A percentile compares a stretch with the other conserved stretches of the same genome.
These are phyloP conservation scores for Trichoderma gracile DNA, from an alignment of 2,329 filamentous ascomycete species.

Conservation along the genomic window DNA sequence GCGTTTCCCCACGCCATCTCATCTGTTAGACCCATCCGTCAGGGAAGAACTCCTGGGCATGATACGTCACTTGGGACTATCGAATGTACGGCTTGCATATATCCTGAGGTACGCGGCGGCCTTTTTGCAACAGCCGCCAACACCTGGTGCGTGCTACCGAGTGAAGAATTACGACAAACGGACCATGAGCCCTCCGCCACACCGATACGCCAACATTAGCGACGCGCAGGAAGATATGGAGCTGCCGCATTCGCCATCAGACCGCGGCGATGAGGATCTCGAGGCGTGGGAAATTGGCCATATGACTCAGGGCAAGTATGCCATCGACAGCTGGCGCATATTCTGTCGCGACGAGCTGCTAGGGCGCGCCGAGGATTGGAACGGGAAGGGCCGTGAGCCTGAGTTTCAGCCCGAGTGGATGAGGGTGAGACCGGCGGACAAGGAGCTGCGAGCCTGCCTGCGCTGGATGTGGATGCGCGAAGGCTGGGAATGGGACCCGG, in stretches of 20 bases:
- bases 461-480: constrained; percentile 92
- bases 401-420: constrained; percentile 88
- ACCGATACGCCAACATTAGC: constrained; percentile 2
- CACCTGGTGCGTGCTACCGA: constrained; percentile 54
- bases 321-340: constrained; percentile 88
- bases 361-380: constrained; percentile 65
- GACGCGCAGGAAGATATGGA: constrained; percentile 17
- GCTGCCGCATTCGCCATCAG: neutral
- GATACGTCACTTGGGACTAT: constrained; percentile 71
- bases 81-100: constrained; percentile 64
- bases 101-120: constrained; percentile 69
- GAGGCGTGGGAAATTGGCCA: constrained; percentile 82
- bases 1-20: constrained; percentile 65
- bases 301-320: constrained; percentile 78
- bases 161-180: constrained; percentile 51
- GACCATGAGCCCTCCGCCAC: constrained; percentile 33
- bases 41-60: constrained; percentile 56
- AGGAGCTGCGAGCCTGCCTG: constrained; percentile 83
- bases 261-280: constrained; percentile 26
- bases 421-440: constrained; percentile 77
- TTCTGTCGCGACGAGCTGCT: constrained; percentile 82
- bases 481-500: constrained; percentile 77
- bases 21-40: constrained; percentile 57
- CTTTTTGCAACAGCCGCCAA: constrained; percentile 67
- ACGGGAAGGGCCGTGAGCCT: constrained; percentile 53